phyloP scores from a whole-genome alignment of 1,284 basidiomycete genomes.

The Pisolithus thermaeus region DNA sequence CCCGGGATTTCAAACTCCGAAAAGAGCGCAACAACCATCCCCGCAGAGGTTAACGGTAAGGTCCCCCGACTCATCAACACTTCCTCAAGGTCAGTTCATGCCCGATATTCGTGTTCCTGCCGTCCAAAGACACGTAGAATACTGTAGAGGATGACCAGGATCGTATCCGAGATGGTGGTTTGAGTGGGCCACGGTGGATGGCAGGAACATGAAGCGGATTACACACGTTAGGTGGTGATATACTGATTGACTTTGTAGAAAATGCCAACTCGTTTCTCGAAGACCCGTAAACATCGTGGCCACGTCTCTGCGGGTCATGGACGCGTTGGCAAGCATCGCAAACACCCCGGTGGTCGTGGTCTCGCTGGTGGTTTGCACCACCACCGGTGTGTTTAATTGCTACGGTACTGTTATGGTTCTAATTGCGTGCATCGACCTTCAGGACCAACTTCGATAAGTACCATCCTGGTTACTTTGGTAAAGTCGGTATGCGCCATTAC shows the following conservation, averaged over 20 bases:
- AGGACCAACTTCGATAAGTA: conserved; percentile 91
- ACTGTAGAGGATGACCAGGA: conserved; percentile 21
- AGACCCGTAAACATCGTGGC: conserved; percentile 97
- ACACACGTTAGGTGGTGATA: conserved; percentile 21
- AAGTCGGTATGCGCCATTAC: conserved; percentile 99
- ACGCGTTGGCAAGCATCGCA: conserved; percentile 99
- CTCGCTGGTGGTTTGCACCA: conserved; percentile 99
- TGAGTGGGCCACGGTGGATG: conserved; percentile 37
- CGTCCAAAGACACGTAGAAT: conserved; percentile 9
- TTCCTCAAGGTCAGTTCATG: conserved; percentile 60
- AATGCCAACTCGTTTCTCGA: conserved; percentile 94
- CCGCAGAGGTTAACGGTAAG: conserved; percentile 17
- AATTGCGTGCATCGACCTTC: conserved; percentile 2
- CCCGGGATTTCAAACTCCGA: conserved; percentile 24
- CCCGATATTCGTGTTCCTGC: conserved; percentile 16
- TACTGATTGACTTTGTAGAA: conserved; percentile 37
- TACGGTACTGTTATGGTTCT: not conserved
- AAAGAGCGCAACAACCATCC: conserved; percentile 1
- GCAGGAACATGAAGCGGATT: conserved; percentile 27
- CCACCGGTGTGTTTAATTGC: conserved; percentile 70
- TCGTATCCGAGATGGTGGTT: conserved; percentile 20
- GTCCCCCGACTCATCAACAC: conserved; percentile 38
- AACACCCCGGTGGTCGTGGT: conserved; percentile 99
- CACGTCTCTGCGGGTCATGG: conserved; percentile 99
- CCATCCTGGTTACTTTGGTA: conserved; percentile 99